Percentiles rank a stretch among this genome's conserved stretches.
phyloP scores from a whole-genome alignment of 192 early-diverging fungal species.

The Coemansia sp. region DNA sequence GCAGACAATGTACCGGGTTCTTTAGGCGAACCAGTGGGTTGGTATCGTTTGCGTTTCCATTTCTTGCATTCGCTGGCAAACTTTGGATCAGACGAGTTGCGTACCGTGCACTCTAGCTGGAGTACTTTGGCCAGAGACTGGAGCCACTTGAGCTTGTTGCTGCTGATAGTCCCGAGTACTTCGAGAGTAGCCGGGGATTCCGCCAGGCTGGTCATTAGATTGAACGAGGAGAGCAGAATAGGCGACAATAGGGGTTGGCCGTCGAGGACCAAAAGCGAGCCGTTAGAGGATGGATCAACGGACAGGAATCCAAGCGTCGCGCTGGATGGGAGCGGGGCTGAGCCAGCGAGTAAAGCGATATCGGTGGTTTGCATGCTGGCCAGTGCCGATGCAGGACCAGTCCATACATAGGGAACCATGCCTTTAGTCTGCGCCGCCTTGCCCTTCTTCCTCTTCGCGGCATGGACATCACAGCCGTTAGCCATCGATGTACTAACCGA shows the following conservation, averaged over 20 bases:
- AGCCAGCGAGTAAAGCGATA: constrained; percentile 1
- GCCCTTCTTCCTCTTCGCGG: constrained; percentile 1
- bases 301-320: background rate
- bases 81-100: background rate
- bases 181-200: background rate
- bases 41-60: constrained; percentile 1
- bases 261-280: constrained; percentile 8
- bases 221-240: constrained; percentile 2
- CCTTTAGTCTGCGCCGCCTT: background rate
- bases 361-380: background rate
- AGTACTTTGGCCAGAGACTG: constrained; percentile 12
- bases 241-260: constrained; percentile 15
- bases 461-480: background rate
- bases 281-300: background rate
- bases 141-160: constrained; percentile 23
- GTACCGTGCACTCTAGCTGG: constrained; percentile 13
- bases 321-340: constrained; percentile 3
- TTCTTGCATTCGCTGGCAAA: constrained; percentile 3
- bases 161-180: constrained; percentile 5
- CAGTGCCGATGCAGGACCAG: constrained; percentile 6
- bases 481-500: background rate
- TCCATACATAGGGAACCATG: constrained; percentile 40
- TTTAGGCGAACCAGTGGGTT: background rate
- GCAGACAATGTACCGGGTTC: background rate
- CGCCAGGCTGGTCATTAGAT: background rate